Base-by-base conservation (phyloP, 192 early-diverging fungal species). In the Dispira parvispora region DNA sequence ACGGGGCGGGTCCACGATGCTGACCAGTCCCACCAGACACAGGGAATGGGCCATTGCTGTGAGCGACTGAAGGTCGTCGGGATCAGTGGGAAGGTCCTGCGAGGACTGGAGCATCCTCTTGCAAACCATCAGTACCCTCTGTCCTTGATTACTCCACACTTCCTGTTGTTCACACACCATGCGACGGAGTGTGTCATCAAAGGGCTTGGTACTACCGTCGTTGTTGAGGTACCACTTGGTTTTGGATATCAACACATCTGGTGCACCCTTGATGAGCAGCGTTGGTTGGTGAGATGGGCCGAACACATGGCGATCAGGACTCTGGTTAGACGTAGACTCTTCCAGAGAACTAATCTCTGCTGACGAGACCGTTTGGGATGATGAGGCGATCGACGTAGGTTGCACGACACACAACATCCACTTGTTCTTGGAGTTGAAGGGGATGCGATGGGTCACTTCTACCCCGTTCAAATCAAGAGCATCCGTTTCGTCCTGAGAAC, bases 1-100 rank as follows among this genome's bases (percentile, higher is more conserved):
- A 43, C 89, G 80, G n/a, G 88, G 89, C 52, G 90, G 92, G 65
- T 92, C 92, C 58, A 81, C 73, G 49, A 95, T 88, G 8, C 81
- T 84, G 26, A 87, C 76, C 21, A 94, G 70, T 1, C 87, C 91
- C 16, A 92, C 69, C 38, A 87, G 67, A 43, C 79, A 80, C 52
- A 92, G 76, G 20, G 73, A 76, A 43, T 69, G 61, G 20, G 61
- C 47, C 45, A 55, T 11, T n/a, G 65, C 68, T 49, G 68, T 64
- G 27, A 71, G 60, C 11, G 68, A 45, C 26, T 71, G 60, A 54
- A 71, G 50, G 42, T 78, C 65, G 3, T 46, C 46, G 12, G 71
- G 64, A 11, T 52, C 68, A 0, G 45, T 26, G 58, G 70, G 64
- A 38, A 77, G 46, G 9, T 52, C 62, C 20, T 67, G 65, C 11